Evolutionary conservation across 352 stramenopile species (phyloP).

Genomic region (Phytophthora cactorum): DNA sequence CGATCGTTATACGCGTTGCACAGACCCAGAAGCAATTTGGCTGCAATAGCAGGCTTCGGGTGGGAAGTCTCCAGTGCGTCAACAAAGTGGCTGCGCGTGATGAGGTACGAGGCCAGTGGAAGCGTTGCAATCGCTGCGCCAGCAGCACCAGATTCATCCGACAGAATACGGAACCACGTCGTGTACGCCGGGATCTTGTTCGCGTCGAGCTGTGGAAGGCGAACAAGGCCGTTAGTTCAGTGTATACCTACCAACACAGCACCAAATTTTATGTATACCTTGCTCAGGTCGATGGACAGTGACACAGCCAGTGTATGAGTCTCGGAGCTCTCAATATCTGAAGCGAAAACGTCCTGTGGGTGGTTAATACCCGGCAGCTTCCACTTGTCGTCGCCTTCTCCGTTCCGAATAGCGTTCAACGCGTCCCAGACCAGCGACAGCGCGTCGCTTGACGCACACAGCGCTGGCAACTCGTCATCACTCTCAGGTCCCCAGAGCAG

Average conservation of each 20-base stretch:
- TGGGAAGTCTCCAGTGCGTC: conserved; percentile 69
- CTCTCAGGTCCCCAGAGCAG: conserved; percentile 71
- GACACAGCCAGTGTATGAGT: conserved; percentile 47
- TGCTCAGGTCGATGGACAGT: conserved; percentile 56
- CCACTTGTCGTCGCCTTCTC: conserved; percentile 45
- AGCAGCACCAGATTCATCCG: conserved; percentile 71
- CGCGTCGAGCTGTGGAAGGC: conserved; percentile 47
- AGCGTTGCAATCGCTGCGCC: conserved; percentile 71
- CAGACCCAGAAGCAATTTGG: conserved; percentile 72
- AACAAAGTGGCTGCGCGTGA: conserved; percentile 57
- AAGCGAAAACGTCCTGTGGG: conserved; percentile 57
- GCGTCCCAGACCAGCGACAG: conserved; percentile 69
- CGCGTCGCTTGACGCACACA: conserved; percentile 71
- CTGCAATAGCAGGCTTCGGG: conserved; percentile 72
- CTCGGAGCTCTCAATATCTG: conserved; percentile 41
- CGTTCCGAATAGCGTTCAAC: conserved; percentile 49
- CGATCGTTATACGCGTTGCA: conserved; percentile 66
- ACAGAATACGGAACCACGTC: conserved; percentile 72
- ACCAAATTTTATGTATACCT: conserved; percentile 33
- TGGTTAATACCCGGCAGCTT: conserved; percentile 62
- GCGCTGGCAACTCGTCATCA: conserved; percentile 52
- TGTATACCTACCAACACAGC: neutral
- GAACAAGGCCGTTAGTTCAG: conserved; percentile 1
- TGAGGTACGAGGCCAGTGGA: conserved; percentile 74
- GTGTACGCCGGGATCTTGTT: conserved; percentile 75